Percentiles rank a stretch among this genome's conserved stretches.
These are phyloP conservation scores for Ceratobasidium sp. DNA, from an alignment of 1,284 basidiomycete genomes.

Conservation along the genomic window DNA sequence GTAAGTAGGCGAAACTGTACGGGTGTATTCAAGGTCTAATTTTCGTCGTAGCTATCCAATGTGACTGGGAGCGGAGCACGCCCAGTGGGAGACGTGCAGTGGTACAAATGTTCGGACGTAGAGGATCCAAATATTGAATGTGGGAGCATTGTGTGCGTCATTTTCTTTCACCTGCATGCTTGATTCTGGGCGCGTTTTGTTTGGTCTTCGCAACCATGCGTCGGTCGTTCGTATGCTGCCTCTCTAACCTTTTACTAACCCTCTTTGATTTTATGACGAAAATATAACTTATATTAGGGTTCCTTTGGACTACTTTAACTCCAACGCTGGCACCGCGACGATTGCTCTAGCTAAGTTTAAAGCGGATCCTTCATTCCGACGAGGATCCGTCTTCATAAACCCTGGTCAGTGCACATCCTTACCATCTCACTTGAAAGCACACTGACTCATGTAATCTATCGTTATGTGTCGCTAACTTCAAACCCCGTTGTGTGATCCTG, in stretches of 20 bases:
- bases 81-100: conserved; percentile 1
- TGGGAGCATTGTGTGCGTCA: background rate
- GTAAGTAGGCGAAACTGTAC: background rate
- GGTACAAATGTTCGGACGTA: background rate
- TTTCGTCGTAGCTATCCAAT: background rate
- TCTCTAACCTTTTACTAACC: no score
- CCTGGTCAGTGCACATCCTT: background rate
- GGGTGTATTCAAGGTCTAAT: background rate
- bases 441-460: no score
- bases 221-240: background rate
- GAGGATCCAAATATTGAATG: background rate
- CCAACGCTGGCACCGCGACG: background rate
- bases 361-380: background rate
- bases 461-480: no score
- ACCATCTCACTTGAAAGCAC: no score
- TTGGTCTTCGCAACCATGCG: background rate
- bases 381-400: background rate
- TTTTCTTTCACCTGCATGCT: background rate
- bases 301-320: conserved; percentile 13
- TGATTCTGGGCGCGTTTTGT: no score
- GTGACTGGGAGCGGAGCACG: background rate
- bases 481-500: background rate
- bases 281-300: no score
- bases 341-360: conserved; percentile 10
- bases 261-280: no score